Evolutionary conservation across 768 basidiomycete species (phyloP), one percentile per base, ranked within the genome.

Genomic region (Boletus sp.): DNA sequence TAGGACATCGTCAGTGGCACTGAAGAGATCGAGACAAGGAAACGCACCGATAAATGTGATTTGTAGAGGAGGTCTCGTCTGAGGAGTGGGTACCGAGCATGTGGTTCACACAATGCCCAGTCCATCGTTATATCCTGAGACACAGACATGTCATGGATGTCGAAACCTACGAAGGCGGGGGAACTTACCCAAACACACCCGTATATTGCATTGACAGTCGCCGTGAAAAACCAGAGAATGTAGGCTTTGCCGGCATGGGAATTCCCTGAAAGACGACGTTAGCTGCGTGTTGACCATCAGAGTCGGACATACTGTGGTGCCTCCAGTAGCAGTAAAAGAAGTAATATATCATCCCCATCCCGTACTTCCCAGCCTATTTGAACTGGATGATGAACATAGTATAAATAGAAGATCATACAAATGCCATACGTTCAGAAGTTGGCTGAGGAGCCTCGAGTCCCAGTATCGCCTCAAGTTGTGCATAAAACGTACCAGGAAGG

Each of bases 391-490:
- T 58, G 32, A 53, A 13, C 15, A 56, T 17, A 6, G 34, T 27
- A 45, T n/a, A 52, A 17, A 35, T 30, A 35, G 41, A 48, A 48
- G 15, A 33, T 17, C 29, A 23, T 10, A n/a, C 38, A 34, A 45
- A 51, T 48, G 13, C 67, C 82, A 50, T 47, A 91, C 95, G 66
- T 99, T 99, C 64, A 98, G 81, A 40, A 98, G 69, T 76, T 98
- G 96, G 0, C 87, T 88, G 17, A 73, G 58, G 37, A 87, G 68
- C 35, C 75, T 75, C 2, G 93, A 91, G 65, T 98, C 97, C 43
- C 71, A 72, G 66, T 88, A 98, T 74, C 96, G 93, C 58, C 87
- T 87, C 47, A 97, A 59, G 66, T 89, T 91, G 71, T 99, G 97
- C 11, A 90, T 76, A 39, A 93, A 66, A 72, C 97, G 95, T 33